Evolutionary conservation across 1,284 basidiomycete genomes (phyloP), one percentile per base, ranked within the genome.

Genomic region (Puccinia hordei): DNA sequence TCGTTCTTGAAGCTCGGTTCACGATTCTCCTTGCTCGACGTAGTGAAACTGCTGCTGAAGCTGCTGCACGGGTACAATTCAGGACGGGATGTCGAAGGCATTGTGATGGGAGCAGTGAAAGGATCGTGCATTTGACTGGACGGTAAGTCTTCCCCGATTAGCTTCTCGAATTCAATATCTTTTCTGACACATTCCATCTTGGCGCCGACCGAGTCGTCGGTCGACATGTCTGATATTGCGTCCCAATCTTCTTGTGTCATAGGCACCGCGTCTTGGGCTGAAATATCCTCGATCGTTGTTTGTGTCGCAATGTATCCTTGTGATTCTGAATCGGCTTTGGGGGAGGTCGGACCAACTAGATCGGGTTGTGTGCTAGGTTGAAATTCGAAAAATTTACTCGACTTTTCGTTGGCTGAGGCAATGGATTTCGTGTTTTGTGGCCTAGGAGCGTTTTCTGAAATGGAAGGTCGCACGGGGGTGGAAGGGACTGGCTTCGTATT

Each of bases 61-160:
- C 49, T 57, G n/a, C 33, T 51, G 33, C n/a, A 55, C 22, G 51
- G 49, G 24, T 13, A 3, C 19, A 51, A 22, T 19, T 35, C 49
- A 35, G 33, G 15, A 9, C 53, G 72, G 2, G 55, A 73, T 9
- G 46, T 59, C 27, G 53, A 71, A 41, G 6, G 61, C 12, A 65
- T 38, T 17, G 61, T 65, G 44, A 2, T 24, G 30, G 68, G 33
- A 24, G 24, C 38, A 17, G 22, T 51, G 24, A 10, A 38, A 63
- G 55, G 59, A 49, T 57, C 66, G 66, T 78, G 76, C 65, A 69
- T 78, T 61, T 78, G 66, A 59, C 76, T 78, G 35, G 76, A 78
- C 4, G 76, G 76, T 9, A 69, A 49, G 17, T 78, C 76, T 69
- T 68, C 65, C 2, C 41, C 49, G 30, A 78, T 46, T 27, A 75